Evolutionary conservation across 2,329 filamentous ascomycete species (phyloP), one percentile per base, ranked within the genome.

Genomic region (Mariannaea sp.): DNA sequence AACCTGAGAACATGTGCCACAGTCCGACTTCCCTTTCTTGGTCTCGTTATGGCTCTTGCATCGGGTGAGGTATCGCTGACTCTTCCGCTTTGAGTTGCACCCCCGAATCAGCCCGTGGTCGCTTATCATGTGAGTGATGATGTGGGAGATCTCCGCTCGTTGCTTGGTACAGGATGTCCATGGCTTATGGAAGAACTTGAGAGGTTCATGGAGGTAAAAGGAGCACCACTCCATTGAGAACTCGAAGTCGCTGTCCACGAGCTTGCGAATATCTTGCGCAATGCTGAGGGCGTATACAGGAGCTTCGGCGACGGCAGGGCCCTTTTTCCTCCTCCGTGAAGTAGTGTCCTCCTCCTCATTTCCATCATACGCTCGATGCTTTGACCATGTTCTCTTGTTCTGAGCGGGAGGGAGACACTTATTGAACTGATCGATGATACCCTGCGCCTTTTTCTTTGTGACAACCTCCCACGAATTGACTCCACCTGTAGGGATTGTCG

Each of bases 51-150:
- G 47, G 9, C 7, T 43, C 3, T 22, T 41, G 22, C 62, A 65
- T 13, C 36, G 51, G 19, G 60, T 40, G 10, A 65, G 19, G 35
- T 60, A 65, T 27, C 45, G 55, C 17, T 62, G 62, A 24, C 45
- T 43, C 4, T 24, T 14, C 17, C 62, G 35, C 7, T 52, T 51
- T 7, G 53, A 45, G 33, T 65, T 59, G 7, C 1, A 44, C 9
- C 56, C 62, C 29, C 62, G 57, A 20, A 65, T 52, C 16, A 65
- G 50, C 3, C 62, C 62, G 35, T 65, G 62, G 19, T 65, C 62
- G n/a, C 59, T 50, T n/a, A 33, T 7, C 5, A 49, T 50, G 22
- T 63, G 61, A 14, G 62, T 44, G 24, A 65, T 35, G 8, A 64
- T 60, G 30, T 65, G 62, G n/a, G 60, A 60, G 16, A 64, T 50